A percentile compares a stretch with the other conserved stretches of the same genome.
Evolutionary conservation across 495 filamentous ascomycete genomes (phyloP).

Genomic region (Penicillium dipodomyicola): DNA sequence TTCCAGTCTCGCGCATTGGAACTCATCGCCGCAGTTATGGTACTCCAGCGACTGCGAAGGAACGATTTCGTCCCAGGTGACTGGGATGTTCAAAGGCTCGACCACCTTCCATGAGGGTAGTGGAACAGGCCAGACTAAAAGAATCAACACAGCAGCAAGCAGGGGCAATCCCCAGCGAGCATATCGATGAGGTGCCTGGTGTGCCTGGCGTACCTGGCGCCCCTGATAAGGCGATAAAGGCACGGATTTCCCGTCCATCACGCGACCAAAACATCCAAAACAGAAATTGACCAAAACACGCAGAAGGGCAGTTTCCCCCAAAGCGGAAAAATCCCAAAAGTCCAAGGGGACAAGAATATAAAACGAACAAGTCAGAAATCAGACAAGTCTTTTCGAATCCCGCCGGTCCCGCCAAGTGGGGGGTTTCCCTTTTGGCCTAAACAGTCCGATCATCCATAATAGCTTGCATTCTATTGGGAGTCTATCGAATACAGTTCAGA

Average conservation of each 20-base stretch:
- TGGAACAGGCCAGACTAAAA: constrained; percentile 2
- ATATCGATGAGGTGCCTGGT: background rate
- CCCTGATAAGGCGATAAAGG: background rate
- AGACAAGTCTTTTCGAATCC: background rate
- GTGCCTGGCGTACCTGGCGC: background rate
- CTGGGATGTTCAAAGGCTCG: background rate
- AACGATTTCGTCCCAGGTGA: constrained; percentile 31
- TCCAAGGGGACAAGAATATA: background rate
- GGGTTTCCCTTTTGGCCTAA: background rate
- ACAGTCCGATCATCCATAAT: background rate
- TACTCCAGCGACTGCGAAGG: constrained; percentile 36
- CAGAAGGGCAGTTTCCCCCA: background rate
- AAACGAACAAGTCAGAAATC: background rate
- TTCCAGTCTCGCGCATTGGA: constrained; percentile 55
- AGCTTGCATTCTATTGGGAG: background rate
- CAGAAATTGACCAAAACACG: background rate
- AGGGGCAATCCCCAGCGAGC: constrained; percentile 3
- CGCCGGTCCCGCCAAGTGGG: constrained; percentile 1
- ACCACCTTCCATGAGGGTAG: background rate
- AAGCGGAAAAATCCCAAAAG: background rate
- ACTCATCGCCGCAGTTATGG: constrained; percentile 40
- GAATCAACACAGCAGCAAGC: background rate
- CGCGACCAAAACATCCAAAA: background rate
- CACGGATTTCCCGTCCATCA: background rate
- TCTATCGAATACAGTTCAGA: background rate